Evolutionary conservation across 805 yeast species (phyloP).

Genomic region (Candida krabiensis): DNA sequence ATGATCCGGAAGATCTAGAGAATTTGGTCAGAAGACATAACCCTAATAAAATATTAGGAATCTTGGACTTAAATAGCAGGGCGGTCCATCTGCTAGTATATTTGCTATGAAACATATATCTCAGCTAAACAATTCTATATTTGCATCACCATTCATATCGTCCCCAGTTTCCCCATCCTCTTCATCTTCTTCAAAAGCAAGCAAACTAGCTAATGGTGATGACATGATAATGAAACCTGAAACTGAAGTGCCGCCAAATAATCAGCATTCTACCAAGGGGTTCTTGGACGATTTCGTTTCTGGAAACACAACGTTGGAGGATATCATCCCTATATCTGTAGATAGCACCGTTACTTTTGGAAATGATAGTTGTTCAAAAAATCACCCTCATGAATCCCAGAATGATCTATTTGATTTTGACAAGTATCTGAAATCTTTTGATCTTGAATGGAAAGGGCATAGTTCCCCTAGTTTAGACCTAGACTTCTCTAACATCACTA

Average conservation of each 20-base stretch:
- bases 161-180: conserved; percentile 6
- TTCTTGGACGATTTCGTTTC: conserved; percentile 31
- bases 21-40: too few relatives aligned
- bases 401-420: conserved; percentile 27
- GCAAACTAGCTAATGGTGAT: background rate
- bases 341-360: background rate
- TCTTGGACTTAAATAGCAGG: too few relatives aligned
- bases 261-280: conserved; percentile 8
- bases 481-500: conserved; percentile 24
- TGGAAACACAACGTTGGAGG: conserved; percentile 25
- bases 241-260: too few relatives aligned
- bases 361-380: too few relatives aligned
- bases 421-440: conserved; percentile 23
- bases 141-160: conserved; percentile 22
- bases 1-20: too few relatives aligned
- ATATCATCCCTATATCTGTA: conserved; percentile 17
- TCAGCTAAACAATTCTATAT: conserved; percentile 17
- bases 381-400: too few relatives aligned
- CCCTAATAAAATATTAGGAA: too few relatives aligned
- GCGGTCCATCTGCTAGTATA: background rate
- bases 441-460: conserved; percentile 13
- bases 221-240: conserved; percentile 3
- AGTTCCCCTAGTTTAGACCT: conserved; percentile 12
- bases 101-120: conserved; percentile 17
- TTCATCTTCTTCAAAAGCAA: conserved; percentile 6